These are phyloP conservation scores for Globisporangium iwayamae DNA, from an alignment of 352 stramenopile species.

Conservation along the genomic window DNA sequence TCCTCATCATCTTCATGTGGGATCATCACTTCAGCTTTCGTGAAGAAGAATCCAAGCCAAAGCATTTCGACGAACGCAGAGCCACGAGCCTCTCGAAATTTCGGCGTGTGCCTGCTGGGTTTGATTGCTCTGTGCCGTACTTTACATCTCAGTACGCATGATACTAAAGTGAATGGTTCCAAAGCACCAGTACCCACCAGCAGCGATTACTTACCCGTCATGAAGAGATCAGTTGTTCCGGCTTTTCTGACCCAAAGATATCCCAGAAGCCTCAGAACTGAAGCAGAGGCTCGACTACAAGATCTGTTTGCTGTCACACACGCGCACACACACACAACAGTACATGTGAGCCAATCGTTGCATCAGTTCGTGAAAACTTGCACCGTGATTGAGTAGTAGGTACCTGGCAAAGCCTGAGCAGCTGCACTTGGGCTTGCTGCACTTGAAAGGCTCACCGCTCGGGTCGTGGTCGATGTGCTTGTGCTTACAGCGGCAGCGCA, in stretches of 20 bases:
- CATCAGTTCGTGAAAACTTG: not conserved
- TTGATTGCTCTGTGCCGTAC: not conserved
- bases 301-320: conserved; percentile 40
- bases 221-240: not conserved
- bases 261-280: not conserved
- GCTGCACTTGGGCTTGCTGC: conserved; percentile 49
- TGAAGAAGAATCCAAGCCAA: too few relatives aligned
- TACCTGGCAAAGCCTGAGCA: conserved; percentile 71
- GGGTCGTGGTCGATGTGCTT: conserved; percentile 74
- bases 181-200: conserved; percentile 11
- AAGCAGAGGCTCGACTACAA: conserved; percentile 39
- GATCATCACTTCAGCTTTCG: not conserved
- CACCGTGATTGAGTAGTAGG: not conserved
- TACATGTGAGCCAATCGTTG: not conserved
- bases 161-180: not conserved
- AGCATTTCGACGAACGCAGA: not conserved
- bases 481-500: conserved; percentile 80
- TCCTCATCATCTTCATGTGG: not conserved
- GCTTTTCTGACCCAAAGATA: too few relatives aligned
- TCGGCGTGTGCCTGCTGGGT: not conserved
- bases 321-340: not conserved
- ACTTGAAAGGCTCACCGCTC: conserved; percentile 30
- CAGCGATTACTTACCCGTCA: conserved; percentile 5
- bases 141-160: not conserved
- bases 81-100: not conserved